Base-by-base conservation (phyloP, 805 yeast genomes). In the Yarrowia sp. region DNA sequence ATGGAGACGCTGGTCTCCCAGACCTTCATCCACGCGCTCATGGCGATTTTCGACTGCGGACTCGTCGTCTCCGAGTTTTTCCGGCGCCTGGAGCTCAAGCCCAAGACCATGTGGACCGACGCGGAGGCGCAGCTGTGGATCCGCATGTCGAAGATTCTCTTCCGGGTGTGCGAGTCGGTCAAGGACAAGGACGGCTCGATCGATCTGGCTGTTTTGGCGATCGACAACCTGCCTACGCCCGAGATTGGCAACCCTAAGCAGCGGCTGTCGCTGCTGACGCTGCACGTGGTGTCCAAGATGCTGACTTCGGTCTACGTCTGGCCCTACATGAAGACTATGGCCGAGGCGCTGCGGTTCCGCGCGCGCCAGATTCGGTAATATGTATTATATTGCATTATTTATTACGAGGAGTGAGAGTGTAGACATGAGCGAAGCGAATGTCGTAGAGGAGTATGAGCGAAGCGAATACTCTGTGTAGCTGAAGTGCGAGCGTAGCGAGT, bases 41-140 rank as follows among this genome's bases (percentile, higher is more conserved):
- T 71, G 41, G 70, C 73, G 8, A 64, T 75, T 10, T 72, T 74
- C 29, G 77, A 75, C 61, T 71, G 77, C 41, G 75, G 72, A 0
- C 59, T 75, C 32, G 73, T 75, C 14, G 69, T 73, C 14, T 67
- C 73, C 10, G 75, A 72, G 65, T 72, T 71, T 10, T 66, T 73
- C 47, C 58, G 66, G 19, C 63, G 71, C 13, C 63, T 69, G 7
- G 70, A 67, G 62, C 53, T 25, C 21, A 58, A 44, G 33, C 62
- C 62, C 24, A 32, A 42, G 12, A 22, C 32, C 33, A 31, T 33
- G 42, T 58, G 62, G 62, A 31, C 51, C 5, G 62, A 58, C 14
- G 62, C 32, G 4, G 62, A 58, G 36, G 41, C 53, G 6, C 62
- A 42, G 39, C 53, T 58, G 32, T 58, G 62, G 62, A 41, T 58